These are phyloP conservation scores for Phanerodontia chrysosporium DNA, from an alignment of 768 basidiomycete species.

Conservation along the genomic window DNA sequence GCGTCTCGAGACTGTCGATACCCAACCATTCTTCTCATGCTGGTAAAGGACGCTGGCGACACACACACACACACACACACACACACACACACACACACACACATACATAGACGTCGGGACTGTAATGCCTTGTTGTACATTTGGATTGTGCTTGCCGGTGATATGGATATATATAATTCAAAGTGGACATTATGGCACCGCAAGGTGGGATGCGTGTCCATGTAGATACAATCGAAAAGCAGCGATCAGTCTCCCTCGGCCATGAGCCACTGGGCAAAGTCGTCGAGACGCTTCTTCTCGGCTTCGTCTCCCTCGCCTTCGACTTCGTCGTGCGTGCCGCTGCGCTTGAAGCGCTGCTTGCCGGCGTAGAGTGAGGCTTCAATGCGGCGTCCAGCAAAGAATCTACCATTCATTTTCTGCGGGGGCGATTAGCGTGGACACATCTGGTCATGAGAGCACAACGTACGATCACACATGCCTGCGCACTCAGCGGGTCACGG, in stretches of 20 bases:
- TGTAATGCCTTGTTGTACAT: background rate
- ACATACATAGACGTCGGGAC: conserved; percentile 2
- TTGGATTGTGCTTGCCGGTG: background rate
- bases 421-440: background rate
- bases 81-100: too few species aligned
- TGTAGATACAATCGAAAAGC: background rate
- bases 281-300: conserved; percentile 81
- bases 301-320: conserved; percentile 66
- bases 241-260: conserved; percentile 63
- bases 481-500: conserved; percentile 85
- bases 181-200: background rate
- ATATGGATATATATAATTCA: background rate
- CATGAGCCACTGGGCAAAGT: conserved; percentile 86
- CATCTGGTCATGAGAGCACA: background rate
- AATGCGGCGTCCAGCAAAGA: conserved; percentile 80
- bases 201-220: background rate
- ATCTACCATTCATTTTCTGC: conserved; percentile 95
- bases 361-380: conserved; percentile 81
- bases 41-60: conserved; percentile 27
- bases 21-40: conserved; percentile 66
- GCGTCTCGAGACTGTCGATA: conserved; percentile 72
- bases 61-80: too few species aligned
- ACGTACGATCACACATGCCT: conserved; percentile 84
- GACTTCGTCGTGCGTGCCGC: conserved; percentile 59
- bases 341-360: conserved; percentile 75